These are phyloP conservation scores for Ceratocystis alfenasii DNA, from an alignment of 2,329 filamentous ascomycete species.

Conservation along the genomic window DNA sequence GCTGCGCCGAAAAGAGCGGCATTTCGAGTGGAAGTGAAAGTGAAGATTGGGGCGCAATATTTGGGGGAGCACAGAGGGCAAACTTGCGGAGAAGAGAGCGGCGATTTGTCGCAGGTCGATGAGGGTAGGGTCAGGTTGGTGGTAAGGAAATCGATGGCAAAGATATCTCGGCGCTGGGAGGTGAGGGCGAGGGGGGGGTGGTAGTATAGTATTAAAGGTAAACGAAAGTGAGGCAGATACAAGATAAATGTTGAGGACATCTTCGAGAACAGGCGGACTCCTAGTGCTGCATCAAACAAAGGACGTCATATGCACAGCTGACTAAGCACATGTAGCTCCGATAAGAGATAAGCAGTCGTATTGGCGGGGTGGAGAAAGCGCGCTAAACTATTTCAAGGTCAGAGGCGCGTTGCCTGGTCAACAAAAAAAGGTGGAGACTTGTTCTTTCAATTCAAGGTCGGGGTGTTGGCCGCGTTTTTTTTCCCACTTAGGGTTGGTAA, in stretches of 20 bases:
- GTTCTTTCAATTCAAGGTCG: neutral
- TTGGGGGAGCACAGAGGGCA: neutral
- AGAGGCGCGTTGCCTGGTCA: constrained; percentile 18
- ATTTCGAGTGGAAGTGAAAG: constrained; percentile 25
- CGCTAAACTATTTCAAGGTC: neutral
- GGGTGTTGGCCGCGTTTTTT: neutral
- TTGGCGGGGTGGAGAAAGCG: constrained; percentile 1
- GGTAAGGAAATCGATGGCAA: too few species aligned
- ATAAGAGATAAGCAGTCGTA: constrained; percentile 14
- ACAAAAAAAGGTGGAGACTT: constrained; percentile 13
- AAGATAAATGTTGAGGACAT: too few species aligned
- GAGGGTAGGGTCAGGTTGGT: too few species aligned
- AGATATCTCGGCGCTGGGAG: too few species aligned
- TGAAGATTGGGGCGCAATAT: neutral
- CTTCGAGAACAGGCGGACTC: neutral
- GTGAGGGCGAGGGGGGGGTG: too few species aligned
- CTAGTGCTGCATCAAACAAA: neutral
- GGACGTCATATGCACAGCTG: constrained; percentile 20
- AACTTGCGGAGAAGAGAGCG: neutral
- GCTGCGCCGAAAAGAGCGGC: constrained; percentile 47
- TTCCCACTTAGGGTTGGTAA: neutral
- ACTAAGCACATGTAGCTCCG: constrained; percentile 12
- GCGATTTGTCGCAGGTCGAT: neutral
- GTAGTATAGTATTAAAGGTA: neutral
- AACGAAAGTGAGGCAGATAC: too few species aligned